These are phyloP conservation scores for Eucalyptus rudis DNA, from an alignment of 345 rosid genomes.

Conservation along the genomic window DNA sequence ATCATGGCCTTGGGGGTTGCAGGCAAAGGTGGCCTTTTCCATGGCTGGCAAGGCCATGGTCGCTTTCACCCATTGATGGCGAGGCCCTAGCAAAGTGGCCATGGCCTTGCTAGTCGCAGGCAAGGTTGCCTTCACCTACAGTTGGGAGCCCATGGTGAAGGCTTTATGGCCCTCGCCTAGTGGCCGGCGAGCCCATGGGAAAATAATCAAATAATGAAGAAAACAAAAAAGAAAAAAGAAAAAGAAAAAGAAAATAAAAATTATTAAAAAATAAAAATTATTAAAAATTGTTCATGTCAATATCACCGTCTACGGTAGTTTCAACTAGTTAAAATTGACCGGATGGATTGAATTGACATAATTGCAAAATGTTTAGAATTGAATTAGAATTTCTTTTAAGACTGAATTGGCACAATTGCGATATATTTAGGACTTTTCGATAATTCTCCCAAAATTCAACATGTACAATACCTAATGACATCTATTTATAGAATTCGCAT, in stretches of 20 bases:
- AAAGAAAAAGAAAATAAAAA: rapidly evolving
- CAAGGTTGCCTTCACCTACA: too few relatives aligned
- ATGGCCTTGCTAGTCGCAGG: too few relatives aligned
- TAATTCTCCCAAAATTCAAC: neutral
- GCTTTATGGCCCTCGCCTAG: neutral
- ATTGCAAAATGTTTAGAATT: neutral
- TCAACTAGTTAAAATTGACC: rapidly evolving
- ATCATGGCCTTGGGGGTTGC: too few relatives aligned
- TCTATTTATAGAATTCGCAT: neutral
- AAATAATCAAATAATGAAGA: too few relatives aligned
- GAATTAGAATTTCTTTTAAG: neutral
- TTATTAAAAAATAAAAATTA: too few relatives aligned
- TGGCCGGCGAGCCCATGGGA: neutral
- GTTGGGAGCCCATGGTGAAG: neutral
- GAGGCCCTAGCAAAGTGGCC: too few relatives aligned
- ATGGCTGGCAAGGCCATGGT: neutral
- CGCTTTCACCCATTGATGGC: rapidly evolving
- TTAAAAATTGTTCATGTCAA: rapidly evolving
- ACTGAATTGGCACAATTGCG: rapidly evolving
- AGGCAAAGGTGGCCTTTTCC: too few relatives aligned
- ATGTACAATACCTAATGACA: neutral
- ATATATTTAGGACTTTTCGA: too few relatives aligned
- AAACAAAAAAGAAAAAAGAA: too few relatives aligned
- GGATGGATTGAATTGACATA: too few relatives aligned
- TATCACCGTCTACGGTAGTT: rapidly evolving